Percentiles rank a stretch among this genome's conserved stretches.
Evolutionary conservation across 345 rosid genomes (phyloP).

Genomic region (Hevea brasiliensis): DNA sequence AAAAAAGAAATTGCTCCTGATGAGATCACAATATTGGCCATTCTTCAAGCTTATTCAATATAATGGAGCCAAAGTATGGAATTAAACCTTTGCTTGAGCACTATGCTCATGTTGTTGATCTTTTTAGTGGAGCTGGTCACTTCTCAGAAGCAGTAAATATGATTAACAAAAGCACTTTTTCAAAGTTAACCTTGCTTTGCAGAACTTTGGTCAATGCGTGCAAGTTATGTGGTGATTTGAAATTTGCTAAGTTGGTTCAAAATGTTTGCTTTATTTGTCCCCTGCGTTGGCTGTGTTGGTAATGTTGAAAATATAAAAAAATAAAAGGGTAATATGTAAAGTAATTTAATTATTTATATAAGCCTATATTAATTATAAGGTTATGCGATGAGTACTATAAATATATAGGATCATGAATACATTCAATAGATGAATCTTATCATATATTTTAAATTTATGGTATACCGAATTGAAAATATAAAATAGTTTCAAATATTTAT

Average conservation of each 20-base stretch:
- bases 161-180: slow-evolving; percentile 24
- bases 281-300: no score
- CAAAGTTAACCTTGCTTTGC: slow-evolving; percentile 29
- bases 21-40: slow-evolving; percentile 26
- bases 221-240: slow-evolving; percentile 24
- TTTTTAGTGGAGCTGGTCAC: slow-evolving; percentile 31
- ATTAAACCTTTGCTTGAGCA: slow-evolving; percentile 31
- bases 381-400: no score
- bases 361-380: no score
- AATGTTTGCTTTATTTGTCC: slow-evolving; percentile 30
- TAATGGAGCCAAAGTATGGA: slow-evolving; percentile 26
- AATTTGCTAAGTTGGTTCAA: slow-evolving; percentile 25
- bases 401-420: no score
- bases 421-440: no score
- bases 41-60: slow-evolving; percentile 37
- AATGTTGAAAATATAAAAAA: no score
- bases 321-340: no score
- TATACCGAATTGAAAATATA: no score
- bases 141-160: slow-evolving; percentile 31
- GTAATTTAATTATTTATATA: no score
- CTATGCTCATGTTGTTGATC: slow-evolving; percentile 35
- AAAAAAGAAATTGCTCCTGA: slow-evolving; percentile 23
- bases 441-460: no score
- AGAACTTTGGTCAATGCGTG: slow-evolving; percentile 32
- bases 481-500: no score